Base-by-base conservation (phyloP, 1,284 basidiomycete genomes). In the Mycosarcoma mackinlayi region DNA sequence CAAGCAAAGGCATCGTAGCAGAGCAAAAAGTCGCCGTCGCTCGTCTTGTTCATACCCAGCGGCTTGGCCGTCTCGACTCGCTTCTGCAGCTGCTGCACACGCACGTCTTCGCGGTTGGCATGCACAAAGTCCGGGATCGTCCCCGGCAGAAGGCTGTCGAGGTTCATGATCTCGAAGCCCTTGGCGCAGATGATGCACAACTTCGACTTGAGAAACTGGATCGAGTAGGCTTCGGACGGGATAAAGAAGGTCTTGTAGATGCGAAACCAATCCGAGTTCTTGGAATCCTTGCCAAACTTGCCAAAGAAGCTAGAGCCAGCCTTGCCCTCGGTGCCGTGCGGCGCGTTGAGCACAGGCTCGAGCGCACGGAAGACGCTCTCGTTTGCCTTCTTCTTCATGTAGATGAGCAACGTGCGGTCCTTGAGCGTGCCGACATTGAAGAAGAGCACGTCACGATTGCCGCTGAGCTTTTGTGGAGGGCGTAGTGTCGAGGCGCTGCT, bases 331-430 rank as follows among this genome's bases (percentile, higher is more conserved):
- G 93, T 91, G 40, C 90, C 89, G 66, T 54, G 44, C 34, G 92
- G 92, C 76, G 90, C 91, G 74, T 90, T 92, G 6, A 91, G 86
- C 8, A 97, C 90, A 1, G 94, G 94, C 79, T 98, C 95, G 14
- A 98, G 86, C 1, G 94, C 92, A 54, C 92, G 90, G 86, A 98
- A 96, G 38, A 95, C 89, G 57, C 92, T 93, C 74, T 96, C 92
- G 88, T 76, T 84, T 18, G 94, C 92, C 59, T 93, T 92, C 85
- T 91, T 94, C 85, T 94, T 95, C 89, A 94, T 94, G 84, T 94
- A 97, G 53, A 96, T 90, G 8, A 98, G 90, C 19, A 96, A 85
- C 0, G 93, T 95, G 13, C 93, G 87, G 25, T 89, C 91, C 31
- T 89, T 88, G 33, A 95, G 86, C 61, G 89, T 89, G 19, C 95